Base-by-base conservation (phyloP, 495 filamentous ascomycete species). In the Mytilinidion resinicola region DNA sequence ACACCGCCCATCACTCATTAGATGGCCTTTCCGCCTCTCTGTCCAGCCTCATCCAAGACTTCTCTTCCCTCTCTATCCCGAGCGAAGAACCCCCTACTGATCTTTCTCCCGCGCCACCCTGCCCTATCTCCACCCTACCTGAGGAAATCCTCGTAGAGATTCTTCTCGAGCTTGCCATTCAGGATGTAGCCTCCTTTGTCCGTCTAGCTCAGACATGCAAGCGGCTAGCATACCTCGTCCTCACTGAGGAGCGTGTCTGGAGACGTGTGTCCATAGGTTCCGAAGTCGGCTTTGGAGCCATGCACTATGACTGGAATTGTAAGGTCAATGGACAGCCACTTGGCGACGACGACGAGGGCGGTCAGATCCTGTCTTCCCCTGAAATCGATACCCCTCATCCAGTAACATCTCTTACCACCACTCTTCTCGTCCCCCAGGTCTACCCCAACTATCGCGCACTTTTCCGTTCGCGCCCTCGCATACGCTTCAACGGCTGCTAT, bases 401-500 rank as follows among this genome's bases (percentile, higher is more conserved):
- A 5, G n/a, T 34, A 25, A 17, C 53, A 15, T 30, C 30, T 46
- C n/a, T 21, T 4, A 65, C 64, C 2, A 69, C 73, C 12, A 64
- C 66, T 19, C 78, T 76, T 36, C 71, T 74, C n/a, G 64, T 73
- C 8, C 61, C 73, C 4, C 60, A 81, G 8, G 67, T 77, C 51
- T 67, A 67, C n/a, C 60, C 67, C 6, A 69, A 76, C 43, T 80
- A 80, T 61, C 75, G 77, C 53, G 65, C 68, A 48, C 89, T 96
- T 75, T 93, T 96, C 73, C 86, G 87, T 14, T 70, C 74, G 0
- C 88, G 89, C 3, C 92, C 93, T 1, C 85, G 93, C 35, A 80
- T 98, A 55, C 90, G 93, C 30, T 98, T 93, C 73, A 90, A 90
- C 60, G 93, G 93, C 12, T 85, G 88, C 70, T 98, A 98, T 75